Conservation (phyloP, 2,329 filamentous ascomycete species). For the Tolypocladium capitatum region DNA sequence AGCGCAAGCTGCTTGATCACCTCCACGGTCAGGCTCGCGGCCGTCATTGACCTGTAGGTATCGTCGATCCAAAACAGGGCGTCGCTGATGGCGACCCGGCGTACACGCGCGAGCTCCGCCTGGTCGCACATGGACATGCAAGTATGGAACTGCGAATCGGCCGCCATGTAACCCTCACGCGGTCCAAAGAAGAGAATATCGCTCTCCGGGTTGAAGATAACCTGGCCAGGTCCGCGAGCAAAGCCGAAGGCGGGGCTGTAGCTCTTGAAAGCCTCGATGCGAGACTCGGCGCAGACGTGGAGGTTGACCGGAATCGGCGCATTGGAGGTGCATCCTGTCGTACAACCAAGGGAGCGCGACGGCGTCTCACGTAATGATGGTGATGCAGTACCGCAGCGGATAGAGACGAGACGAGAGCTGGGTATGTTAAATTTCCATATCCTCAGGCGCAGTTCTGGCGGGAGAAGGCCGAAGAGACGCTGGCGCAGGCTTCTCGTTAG, state of each 20-base stretch:
- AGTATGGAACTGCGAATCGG: conserved; percentile 30
- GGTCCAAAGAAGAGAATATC: conserved; percentile 37
- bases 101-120: conserved; percentile 25
- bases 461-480: conserved; percentile 29
- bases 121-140: conserved; percentile 28
- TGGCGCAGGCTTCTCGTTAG: conserved; percentile 8
- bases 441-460: conserved; percentile 31
- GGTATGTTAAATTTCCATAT: conserved; percentile 34
- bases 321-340: conserved; percentile 26
- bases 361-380: conserved; percentile 8
- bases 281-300: conserved; percentile 32
- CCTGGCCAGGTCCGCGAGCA: conserved; percentile 23
- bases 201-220: conserved; percentile 26
- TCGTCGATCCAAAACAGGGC: conserved; percentile 25
- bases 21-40: conserved; percentile 25
- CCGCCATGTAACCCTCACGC: conserved; percentile 29
- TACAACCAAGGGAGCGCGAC: conserved; percentile 5
- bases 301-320: conserved; percentile 29
- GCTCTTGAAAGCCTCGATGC: conserved; percentile 26
- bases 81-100: conserved; percentile 31
- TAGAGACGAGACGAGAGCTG: conserved; percentile 27
- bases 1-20: conserved; percentile 23
- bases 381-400: conserved; percentile 24
- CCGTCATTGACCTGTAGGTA: conserved; percentile 23
- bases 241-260: conserved; percentile 30